These are phyloP conservation scores for Pouteria campechiana DNA, from an alignment of 179 eudicot species.

Conservation along the genomic window DNA sequence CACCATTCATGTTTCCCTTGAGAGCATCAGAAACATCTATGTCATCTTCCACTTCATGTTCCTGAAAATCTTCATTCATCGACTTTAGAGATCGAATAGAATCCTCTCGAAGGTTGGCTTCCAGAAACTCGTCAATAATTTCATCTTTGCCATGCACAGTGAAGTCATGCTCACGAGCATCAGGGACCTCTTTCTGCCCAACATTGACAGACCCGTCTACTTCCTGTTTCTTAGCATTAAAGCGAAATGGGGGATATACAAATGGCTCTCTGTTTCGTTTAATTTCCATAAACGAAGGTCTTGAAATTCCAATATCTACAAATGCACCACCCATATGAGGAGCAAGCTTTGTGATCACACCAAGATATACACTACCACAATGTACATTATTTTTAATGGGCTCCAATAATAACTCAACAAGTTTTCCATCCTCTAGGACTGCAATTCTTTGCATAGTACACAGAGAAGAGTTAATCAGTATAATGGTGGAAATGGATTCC, in stretches of 20 bases:
- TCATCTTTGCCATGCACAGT: constrained; percentile 27
- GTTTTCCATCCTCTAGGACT: constrained; percentile 69
- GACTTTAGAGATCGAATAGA: constrained; percentile 9
- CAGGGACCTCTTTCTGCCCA: constrained; percentile 18
- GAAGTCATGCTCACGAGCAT: constrained; percentile 17
- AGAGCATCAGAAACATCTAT: constrained; percentile 24
- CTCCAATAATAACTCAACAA: constrained; percentile 80
- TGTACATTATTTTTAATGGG: constrained; percentile 79
- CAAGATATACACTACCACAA: constrained; percentile 88
- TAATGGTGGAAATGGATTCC: constrained; percentile 49
- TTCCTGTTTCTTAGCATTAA: constrained; percentile 28
- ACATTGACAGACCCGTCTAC: constrained; percentile 14
- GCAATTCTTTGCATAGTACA: constrained; percentile 98
- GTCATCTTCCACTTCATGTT: constrained; percentile 37
- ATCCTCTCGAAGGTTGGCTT: constrained; percentile 34
- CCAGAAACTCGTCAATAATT: constrained; percentile 40
- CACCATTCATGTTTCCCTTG: constrained; percentile 29
- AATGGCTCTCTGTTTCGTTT: constrained; percentile 56
- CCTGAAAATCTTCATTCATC: constrained; percentile 42
- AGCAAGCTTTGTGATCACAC: constrained; percentile 61
- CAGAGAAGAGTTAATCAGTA: constrained; percentile 78
- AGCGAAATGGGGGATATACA: constrained; percentile 47
- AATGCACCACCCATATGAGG: constrained; percentile 99
- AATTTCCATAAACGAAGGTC: constrained; percentile 77
- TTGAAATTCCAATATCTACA: constrained; percentile 72